Evolutionary conservation across 2,329 filamentous ascomycete species (phyloP).

Genomic region (Aspergillus novofumigatus): DNA sequence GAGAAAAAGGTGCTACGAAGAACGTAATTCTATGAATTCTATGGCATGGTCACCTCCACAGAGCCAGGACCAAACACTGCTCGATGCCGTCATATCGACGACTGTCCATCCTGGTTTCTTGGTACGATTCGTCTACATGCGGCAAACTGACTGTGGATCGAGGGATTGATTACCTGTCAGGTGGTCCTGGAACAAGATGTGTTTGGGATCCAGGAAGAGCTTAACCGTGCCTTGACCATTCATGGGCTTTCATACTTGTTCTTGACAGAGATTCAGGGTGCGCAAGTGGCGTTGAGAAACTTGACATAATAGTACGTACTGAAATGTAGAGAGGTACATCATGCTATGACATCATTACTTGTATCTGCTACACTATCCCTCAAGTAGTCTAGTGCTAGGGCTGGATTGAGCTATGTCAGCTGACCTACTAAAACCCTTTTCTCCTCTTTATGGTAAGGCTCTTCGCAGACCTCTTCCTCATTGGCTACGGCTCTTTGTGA

Average conservation of each 20-base stretch:
- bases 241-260: not conserved
- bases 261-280: not conserved
- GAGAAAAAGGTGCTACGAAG: not conserved
- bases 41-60: not conserved
- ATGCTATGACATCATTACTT: not conserved
- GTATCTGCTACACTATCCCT: not conserved
- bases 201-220: not conserved
- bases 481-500: not conserved
- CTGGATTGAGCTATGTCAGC: not conserved
- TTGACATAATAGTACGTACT: not conserved
- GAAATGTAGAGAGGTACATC: not conserved
- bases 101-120: not conserved
- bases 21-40: not conserved
- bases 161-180: not conserved
- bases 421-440: slow-evolving; percentile 4
- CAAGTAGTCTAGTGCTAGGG: slow-evolving; percentile 3
- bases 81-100: slow-evolving; percentile 16
- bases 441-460: not conserved
- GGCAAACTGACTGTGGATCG: not conserved
- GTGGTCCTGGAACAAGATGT: not conserved
- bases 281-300: not conserved
- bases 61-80: not conserved
- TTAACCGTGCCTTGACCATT: not conserved
- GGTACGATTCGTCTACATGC: not conserved
- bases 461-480: not conserved